Evolutionary conservation across 176 grass and related monocot species (phyloP).

Genomic region (Eragrostis nindensis): DNA sequence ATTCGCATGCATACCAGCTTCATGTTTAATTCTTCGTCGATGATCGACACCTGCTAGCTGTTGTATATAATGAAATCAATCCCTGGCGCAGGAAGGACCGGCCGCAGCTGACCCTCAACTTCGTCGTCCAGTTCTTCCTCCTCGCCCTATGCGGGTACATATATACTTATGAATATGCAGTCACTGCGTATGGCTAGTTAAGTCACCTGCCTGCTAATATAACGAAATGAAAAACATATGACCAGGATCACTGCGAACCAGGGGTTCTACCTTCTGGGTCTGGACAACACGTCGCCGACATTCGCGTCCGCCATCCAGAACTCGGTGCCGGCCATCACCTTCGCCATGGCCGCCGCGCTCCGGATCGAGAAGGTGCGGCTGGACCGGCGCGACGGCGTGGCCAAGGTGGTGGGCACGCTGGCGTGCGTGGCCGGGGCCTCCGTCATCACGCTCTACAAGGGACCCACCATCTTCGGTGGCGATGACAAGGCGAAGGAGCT

Average conservation of each 20-base stretch:
- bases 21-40: too few relatives aligned
- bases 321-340: conserved; percentile 97
- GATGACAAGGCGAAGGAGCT: not conserved
- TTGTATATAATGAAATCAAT: too few relatives aligned
- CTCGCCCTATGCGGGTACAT: conserved; percentile 85
- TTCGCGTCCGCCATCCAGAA: conserved; percentile 99
- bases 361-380: conserved; percentile 89
- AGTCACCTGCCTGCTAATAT: too few relatives aligned
- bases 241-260: conserved; percentile 97
- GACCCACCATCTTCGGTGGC: conserved; percentile 67
- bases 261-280: conserved; percentile 90
- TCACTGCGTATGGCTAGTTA: too few relatives aligned
- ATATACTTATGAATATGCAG: too few relatives aligned
- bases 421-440: conserved; percentile 85
- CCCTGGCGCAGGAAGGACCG: conserved; percentile 73
- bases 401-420: conserved; percentile 74
- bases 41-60: too few relatives aligned
- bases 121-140: conserved; percentile 89
- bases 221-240: too few relatives aligned
- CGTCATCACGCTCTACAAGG: conserved; percentile 94
- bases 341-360: conserved; percentile 88
- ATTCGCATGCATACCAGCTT: too few relatives aligned
- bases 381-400: conserved; percentile 82
- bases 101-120: conserved; percentile 61
- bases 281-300: conserved; percentile 91